Evolutionary conservation across 1,139 yeast genomes (phyloP), one percentile per base, ranked within the genome.

Genomic region (Blastobotrys niveus): DNA sequence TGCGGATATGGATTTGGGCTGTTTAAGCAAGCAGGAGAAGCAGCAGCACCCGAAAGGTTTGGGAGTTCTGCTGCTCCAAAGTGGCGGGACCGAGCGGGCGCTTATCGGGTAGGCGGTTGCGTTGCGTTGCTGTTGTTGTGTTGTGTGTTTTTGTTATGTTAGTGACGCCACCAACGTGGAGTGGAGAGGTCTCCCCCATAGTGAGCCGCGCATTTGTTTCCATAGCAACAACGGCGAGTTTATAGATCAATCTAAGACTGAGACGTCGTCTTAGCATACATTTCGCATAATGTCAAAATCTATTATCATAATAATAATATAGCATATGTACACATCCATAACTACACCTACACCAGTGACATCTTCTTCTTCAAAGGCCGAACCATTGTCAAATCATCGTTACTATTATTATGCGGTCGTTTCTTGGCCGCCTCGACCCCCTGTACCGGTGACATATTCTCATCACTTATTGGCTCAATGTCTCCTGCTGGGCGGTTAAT

Each of bases 281-380:
- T n/a, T n/a, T n/a, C n/a, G n/a, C n/a, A n/a, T n/a, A n/a, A n/a
- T n/a, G n/a, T n/a, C n/a, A n/a, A n/a, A n/a, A n/a, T n/a, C n/a
- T n/a, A n/a, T n/a, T n/a, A n/a, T n/a, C n/a, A 18, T 33, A 9
- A 7, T 33, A 33, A 18, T 33, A 18, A 7, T 33, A 33, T 15
- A 33, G 17, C 9, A 33, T 9, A 14, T 7, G 22, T 26, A 8
- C 22, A n/a, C 21, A 18, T 25, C 20, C 14, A 17, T 5, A 9
- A n/a, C 15, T 9, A 7, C 37, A 20, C 19, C 29, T 40, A 10
- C 43, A 32, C 33, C 25, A 33, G 7, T 3, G 43, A 32, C 12
- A 40, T 19, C 25, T 33, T 32, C n/a, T n/a, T n/a, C 20, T 40
- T 40, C 25, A 40, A 15, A 17, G 43, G 43, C n/a, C 43, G 37